Conservation (phyloP, 169 alveolate genomes). For the Plasmodium knowlesi region DNA sequence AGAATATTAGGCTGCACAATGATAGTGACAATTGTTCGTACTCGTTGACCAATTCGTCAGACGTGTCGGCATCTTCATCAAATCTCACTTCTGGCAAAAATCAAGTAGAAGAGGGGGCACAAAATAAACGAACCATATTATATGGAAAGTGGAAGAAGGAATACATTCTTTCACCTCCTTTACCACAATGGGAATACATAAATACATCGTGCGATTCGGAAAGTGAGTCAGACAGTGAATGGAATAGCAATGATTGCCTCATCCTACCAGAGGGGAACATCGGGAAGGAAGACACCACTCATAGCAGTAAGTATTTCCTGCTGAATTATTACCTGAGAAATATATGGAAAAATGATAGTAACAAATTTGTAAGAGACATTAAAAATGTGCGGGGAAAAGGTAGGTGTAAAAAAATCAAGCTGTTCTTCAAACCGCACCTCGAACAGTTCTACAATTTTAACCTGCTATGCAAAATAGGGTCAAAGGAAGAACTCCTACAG, state of each 20-base stretch:
- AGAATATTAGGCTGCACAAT: background rate
- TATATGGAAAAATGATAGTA: background rate
- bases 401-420: constrained; percentile 35
- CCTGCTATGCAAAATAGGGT: constrained; percentile 23
- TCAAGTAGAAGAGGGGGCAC: background rate
- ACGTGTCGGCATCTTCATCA: constrained; percentile 1
- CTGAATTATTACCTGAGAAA: constrained; percentile 38
- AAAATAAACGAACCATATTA: background rate
- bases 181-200: constrained; percentile 19
- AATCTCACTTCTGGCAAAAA: background rate
- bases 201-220: constrained; percentile 39
- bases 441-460: constrained; percentile 73
- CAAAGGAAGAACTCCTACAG: constrained; percentile 52
- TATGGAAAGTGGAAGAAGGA: background rate
- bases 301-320: constrained; percentile 8
- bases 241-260: constrained; percentile 5
- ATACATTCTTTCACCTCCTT: background rate
- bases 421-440: constrained; percentile 52
- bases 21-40: background rate
- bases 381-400: constrained; percentile 51
- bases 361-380: constrained; percentile 25
- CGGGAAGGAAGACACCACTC: background rate
- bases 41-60: background rate
- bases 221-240: constrained; percentile 28
- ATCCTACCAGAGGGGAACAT: background rate